phyloP scores from a whole-genome alignment of 164 flowering plant species.

The Tetrastigma voinierianum region DNA sequence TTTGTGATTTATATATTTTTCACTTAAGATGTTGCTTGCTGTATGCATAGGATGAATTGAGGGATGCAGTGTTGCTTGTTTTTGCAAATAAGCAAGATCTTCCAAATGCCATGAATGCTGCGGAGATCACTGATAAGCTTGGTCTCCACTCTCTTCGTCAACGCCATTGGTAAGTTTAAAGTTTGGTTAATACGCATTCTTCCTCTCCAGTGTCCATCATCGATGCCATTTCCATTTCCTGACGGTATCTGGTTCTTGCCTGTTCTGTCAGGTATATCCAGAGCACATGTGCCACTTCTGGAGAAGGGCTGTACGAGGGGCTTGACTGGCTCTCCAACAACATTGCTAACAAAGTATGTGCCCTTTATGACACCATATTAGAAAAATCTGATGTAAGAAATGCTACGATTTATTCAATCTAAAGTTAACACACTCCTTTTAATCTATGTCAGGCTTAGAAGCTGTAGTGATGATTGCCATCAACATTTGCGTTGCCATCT shows the following conservation, averaged over 20 bases:
- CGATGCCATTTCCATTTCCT: neutral
- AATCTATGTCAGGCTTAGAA: conserved; percentile 14
- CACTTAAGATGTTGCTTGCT: neutral
- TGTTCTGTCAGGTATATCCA: conserved; percentile 27
- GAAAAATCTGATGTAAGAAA: neutral
- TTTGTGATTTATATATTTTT: neutral
- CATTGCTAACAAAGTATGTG: conserved; percentile 29
- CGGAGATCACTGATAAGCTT: conserved; percentile 52
- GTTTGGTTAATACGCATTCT: too few relatives aligned
- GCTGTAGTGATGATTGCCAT: neutral
- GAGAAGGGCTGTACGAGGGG: conserved; percentile 34
- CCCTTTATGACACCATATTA: neutral
- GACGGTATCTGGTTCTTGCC: neutral
- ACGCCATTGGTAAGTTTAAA: conserved; percentile 35
- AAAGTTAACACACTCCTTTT: neutral
- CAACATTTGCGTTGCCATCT: conserved; percentile 1
- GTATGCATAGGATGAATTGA: conserved; percentile 33
- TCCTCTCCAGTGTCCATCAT: neutral
- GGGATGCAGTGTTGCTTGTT: conserved; percentile 47
- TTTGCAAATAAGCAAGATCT: conserved; percentile 57
- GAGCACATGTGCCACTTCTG: conserved; percentile 34
- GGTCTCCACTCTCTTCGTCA: conserved; percentile 52
- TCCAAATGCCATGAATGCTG: conserved; percentile 60
- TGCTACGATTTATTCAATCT: neutral
- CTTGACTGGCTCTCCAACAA: conserved; percentile 36